Evolutionary conservation across 176 grass and related monocot genomes (phyloP).

Genomic region (Hordeum vulgare): DNA sequence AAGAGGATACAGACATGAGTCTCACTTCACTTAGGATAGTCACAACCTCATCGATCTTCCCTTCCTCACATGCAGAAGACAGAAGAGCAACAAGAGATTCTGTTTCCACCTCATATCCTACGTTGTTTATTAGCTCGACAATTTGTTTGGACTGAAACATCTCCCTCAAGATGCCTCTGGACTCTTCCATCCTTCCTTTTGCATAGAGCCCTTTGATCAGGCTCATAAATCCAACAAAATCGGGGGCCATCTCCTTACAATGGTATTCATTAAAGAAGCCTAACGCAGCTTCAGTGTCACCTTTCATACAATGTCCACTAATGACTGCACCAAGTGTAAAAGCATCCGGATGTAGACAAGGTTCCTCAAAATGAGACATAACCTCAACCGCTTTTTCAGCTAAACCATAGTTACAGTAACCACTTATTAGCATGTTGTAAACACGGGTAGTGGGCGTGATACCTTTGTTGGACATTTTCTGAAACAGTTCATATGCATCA

Average conservation of each 20-base stretch:
- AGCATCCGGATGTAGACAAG: constrained; percentile 51
- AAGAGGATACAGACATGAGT: constrained; percentile 41
- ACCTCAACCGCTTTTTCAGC: constrained; percentile 59
- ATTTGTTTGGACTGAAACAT: constrained; percentile 74
- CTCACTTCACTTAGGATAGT: constrained; percentile 70
- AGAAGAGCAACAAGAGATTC: constrained; percentile 60
- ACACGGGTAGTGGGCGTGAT: constrained; percentile 54
- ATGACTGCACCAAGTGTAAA: constrained; percentile 73
- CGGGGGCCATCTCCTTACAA: constrained; percentile 45
- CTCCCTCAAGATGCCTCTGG: constrained; percentile 64
- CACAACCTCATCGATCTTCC: constrained; percentile 65
- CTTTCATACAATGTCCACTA: constrained; percentile 59
- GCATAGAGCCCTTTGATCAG: constrained; percentile 66
- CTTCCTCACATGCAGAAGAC: constrained; percentile 73
- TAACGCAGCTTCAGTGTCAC: constrained; percentile 68
- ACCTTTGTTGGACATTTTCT: constrained; percentile 65
- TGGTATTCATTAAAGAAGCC: constrained; percentile 52
- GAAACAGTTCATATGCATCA: constrained; percentile 61
- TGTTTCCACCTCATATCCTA: constrained; percentile 51
- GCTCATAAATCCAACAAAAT: constrained; percentile 81
- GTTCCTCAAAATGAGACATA: constrained; percentile 57
- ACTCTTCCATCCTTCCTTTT: constrained; percentile 92
- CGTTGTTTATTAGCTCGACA: constrained; percentile 51
- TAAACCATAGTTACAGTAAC: constrained; percentile 69
- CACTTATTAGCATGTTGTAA: constrained; percentile 73